Evolutionary conservation across 148 eudicot genomes (phyloP).

Genomic region (Rhododendron simsii): DNA sequence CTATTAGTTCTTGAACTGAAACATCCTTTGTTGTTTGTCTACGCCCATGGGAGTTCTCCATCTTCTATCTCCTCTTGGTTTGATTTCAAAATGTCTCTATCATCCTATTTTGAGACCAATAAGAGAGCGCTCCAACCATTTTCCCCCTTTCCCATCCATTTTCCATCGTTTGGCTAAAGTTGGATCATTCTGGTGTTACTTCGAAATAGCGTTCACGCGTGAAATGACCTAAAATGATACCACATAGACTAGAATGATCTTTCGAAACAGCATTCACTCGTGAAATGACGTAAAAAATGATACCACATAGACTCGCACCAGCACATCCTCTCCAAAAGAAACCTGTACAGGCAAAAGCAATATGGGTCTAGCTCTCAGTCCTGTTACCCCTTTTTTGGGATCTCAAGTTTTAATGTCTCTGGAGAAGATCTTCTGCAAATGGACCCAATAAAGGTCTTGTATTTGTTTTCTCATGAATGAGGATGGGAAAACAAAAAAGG

Average conservation of each 20-base stretch:
- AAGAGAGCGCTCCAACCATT: too few relatives aligned
- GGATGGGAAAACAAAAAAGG: too few relatives aligned
- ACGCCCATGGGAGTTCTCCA: slow-evolving; percentile 25
- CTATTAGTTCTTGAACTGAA: slow-evolving; percentile 52
- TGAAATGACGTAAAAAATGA: neutral
- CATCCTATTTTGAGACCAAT: slow-evolving; percentile 6
- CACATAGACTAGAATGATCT: neutral
- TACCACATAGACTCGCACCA: neutral
- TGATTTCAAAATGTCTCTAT: neutral
- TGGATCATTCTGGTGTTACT: neutral
- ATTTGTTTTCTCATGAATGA: too few relatives aligned
- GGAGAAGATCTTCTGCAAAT: neutral
- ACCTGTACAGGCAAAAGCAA: neutral
- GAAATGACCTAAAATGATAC: neutral
- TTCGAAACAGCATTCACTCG: neutral
- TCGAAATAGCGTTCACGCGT: neutral
- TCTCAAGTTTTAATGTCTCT: neutral
- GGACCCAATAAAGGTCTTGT: neutral
- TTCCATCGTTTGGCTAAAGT: neutral
- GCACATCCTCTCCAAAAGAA: neutral
- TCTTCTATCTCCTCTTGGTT: neutral
- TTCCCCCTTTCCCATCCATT: too few relatives aligned
- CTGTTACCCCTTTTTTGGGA: neutral
- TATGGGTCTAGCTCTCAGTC: neutral
- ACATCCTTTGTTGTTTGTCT: slow-evolving; percentile 39